Conservation (phyloP, 371 early-diverging fungal species). For the Rhizopus stolonifer region DNA sequence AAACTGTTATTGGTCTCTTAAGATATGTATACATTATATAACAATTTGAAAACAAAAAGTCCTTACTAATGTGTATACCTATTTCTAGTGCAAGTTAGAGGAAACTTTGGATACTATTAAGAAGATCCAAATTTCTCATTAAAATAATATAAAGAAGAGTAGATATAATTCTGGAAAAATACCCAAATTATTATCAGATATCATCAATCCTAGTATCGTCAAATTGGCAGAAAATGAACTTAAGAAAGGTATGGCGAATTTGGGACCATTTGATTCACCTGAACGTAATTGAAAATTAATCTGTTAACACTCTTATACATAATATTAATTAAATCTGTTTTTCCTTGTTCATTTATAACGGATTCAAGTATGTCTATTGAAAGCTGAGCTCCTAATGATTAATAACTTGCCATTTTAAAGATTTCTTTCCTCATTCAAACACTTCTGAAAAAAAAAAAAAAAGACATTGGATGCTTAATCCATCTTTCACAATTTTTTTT, state of each 20-base stretch:
- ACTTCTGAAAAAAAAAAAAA: slow-evolving; percentile 13
- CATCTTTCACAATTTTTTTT: slow-evolving; percentile 8
- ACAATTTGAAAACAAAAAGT: slow-evolving; percentile 16
- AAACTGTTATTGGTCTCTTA: slow-evolving; percentile 16
- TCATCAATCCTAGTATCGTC: slow-evolving; percentile 10
- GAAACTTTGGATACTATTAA: slow-evolving; percentile 16
- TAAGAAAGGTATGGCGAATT: slow-evolving; percentile 13
- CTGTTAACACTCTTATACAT: background rate
- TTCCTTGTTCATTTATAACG: slow-evolving; percentile 7
- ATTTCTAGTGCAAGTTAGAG: slow-evolving; percentile 17
- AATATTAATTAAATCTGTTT: slow-evolving; percentile 1
- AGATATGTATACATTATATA: slow-evolving; percentile 17
- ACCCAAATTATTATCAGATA: slow-evolving; percentile 3
- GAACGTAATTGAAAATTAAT: slow-evolving; percentile 13
- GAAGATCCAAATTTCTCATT: slow-evolving; percentile 13
- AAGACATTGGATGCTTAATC: too few relatives aligned
- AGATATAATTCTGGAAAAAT: slow-evolving; percentile 16
- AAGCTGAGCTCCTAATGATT: slow-evolving; percentile 8
- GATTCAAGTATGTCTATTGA: slow-evolving; percentile 5
- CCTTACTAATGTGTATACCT: slow-evolving; percentile 12
- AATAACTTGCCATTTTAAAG: slow-evolving; percentile 8
- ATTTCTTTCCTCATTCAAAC: slow-evolving; percentile 13
- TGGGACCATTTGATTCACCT: slow-evolving; percentile 17
- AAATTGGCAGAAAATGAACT: slow-evolving; percentile 17
- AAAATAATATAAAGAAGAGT: slow-evolving; percentile 12